Conservation (phyloP, 768 basidiomycete genomes). For the Rhodotorula paludigena region DNA sequence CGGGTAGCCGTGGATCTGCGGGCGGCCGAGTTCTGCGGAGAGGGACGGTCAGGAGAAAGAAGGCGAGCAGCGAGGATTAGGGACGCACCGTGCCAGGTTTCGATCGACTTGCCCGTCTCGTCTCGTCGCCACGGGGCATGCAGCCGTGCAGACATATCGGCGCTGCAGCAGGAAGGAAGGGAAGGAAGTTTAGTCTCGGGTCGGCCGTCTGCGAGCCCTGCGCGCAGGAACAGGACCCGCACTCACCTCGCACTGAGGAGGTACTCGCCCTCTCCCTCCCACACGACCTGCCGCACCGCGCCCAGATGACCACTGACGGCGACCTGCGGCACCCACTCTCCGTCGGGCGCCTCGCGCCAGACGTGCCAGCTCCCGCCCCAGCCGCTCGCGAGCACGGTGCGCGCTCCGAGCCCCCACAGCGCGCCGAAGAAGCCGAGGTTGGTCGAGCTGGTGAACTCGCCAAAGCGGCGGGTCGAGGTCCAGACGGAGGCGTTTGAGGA, state of each 20-base stretch:
- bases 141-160: conserved; percentile 84
- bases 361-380: conserved; percentile 94
- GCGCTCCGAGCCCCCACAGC: conserved; percentile 64
- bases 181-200: background rate
- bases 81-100: conserved; percentile 58
- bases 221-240: background rate
- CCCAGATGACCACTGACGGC: conserved; percentile 81
- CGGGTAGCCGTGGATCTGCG: conserved; percentile 96
- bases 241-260: conserved; percentile 57
- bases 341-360: conserved; percentile 52
- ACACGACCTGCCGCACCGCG: conserved; percentile 70
- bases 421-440: conserved; percentile 89
- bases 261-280: conserved; percentile 83
- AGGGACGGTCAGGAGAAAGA: fast-evolving
- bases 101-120: conserved; percentile 15
- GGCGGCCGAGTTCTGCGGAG: conserved; percentile 67
- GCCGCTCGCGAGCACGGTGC: conserved; percentile 73
- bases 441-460: conserved; percentile 81
- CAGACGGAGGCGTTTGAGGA: conserved; percentile 62
- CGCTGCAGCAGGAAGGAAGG: conserved; percentile 56
- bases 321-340: conserved; percentile 65
- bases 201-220: too few relatives aligned
- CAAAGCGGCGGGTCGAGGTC: conserved; percentile 86
- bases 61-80: background rate
- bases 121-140: conserved; percentile 58